These are phyloP conservation scores for Pelagophyceae sp. DNA, from an alignment of 352 stramenopile species.

Conservation along the genomic window DNA sequence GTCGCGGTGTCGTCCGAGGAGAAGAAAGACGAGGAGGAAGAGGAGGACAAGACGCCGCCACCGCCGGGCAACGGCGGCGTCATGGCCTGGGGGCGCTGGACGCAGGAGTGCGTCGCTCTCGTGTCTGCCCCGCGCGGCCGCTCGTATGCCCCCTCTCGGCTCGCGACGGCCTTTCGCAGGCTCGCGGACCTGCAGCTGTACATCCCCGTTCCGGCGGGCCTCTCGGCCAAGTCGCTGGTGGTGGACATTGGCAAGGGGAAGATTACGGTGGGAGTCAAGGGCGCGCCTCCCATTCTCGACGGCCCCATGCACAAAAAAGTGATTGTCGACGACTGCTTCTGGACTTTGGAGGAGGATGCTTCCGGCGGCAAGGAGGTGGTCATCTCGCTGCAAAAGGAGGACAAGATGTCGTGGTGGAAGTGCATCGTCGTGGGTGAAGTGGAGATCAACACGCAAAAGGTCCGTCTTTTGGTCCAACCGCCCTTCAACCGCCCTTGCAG, in stretches of 20 bases:
- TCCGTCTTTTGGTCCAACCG: too few relatives aligned
- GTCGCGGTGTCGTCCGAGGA: slow-evolving; percentile 17
- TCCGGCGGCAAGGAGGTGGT: slow-evolving; percentile 42
- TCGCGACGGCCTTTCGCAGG: slow-evolving; percentile 94
- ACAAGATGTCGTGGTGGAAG: slow-evolving; percentile 99
- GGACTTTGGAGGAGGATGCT: slow-evolving; percentile 80
- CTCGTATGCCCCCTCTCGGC: slow-evolving; percentile 54
- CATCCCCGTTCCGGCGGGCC: slow-evolving; percentile 79
- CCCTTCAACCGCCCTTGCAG: background rate
- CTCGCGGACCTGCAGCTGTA: slow-evolving; percentile 85
- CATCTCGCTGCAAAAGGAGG: slow-evolving; percentile 92
- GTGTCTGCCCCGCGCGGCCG: slow-evolving; percentile 46
- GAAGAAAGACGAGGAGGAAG: slow-evolving; percentile 28
- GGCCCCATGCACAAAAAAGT: slow-evolving; percentile 84
- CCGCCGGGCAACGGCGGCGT: slow-evolving; percentile 19
- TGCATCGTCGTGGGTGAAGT: slow-evolving; percentile 81
- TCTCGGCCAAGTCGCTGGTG: slow-evolving; percentile 79
- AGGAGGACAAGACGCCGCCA: slow-evolving; percentile 37
- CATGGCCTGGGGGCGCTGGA: slow-evolving; percentile 17
- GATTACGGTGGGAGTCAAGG: slow-evolving; percentile 76
- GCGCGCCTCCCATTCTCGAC: slow-evolving; percentile 61
- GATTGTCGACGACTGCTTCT: slow-evolving; percentile 97
- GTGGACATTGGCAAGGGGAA: slow-evolving; percentile 78
- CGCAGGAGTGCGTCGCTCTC: slow-evolving; percentile 16
- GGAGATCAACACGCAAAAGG: slow-evolving; percentile 95